Evolutionary conservation across 1,139 yeast species (phyloP), one percentile per base, ranked within the genome.

Genomic region (Magnusiomyces sp.): DNA sequence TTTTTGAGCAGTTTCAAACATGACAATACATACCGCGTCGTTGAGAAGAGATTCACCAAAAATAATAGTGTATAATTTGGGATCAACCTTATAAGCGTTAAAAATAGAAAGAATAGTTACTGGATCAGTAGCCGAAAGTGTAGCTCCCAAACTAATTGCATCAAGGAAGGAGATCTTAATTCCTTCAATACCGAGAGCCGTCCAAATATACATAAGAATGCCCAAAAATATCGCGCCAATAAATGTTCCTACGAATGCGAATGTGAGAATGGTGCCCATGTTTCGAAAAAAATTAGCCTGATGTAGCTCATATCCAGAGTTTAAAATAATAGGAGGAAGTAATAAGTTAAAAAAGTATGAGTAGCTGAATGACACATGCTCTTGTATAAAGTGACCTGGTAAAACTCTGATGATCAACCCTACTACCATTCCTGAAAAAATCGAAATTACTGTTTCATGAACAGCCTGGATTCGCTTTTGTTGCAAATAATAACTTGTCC

Each of bases 1-100:
- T 67, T 89, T 88, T 67, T 90, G 97, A 62, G 97, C 90, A 0
- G 99, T 94, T 71, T 94, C 98, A 70, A 94, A 94, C 95, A 94
- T 92, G 59, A 94, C 98, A 65, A 94, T 94, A 55, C 97, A 90
- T 55, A 94, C 95, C 42, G 99, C 98, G 70, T 94, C 99, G 64
- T 94, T 94, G 52, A 94, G 72, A 56, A 94, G 72, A 4, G 96
- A 86, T 68, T 94, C 99, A 44, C 99, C 99, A 66, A 94, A 92
- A 53, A 94, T 92, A 56, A 94, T 89, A 20, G 98, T 92, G 70
- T 94, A 94, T 46, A 94, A 73, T 67, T 92, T 92, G 10, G 98
- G 98, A 65, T 94, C 99, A 34, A 94, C 99, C 66, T 90, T 89
- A 70, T 94, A 92, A 14, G 97, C 95, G 62, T 92, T 92, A 74